Evolutionary conservation across 306 rosid species (phyloP).

Genomic region (Vicia villosa): DNA sequence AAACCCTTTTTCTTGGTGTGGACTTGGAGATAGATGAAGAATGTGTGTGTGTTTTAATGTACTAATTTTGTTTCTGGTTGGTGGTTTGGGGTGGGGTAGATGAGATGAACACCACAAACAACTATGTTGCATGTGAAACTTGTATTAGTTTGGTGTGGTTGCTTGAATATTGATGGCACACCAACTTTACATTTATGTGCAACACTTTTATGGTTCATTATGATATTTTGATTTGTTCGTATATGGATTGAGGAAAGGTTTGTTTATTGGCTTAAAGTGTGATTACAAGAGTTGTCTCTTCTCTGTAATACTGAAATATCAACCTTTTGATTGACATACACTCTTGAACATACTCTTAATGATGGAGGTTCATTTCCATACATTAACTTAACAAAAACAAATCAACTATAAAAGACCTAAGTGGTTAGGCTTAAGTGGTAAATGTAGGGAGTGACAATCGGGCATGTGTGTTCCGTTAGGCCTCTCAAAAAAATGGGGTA

Average conservation of each 20-base stretch:
- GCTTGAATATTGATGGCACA: constrained; percentile 36
- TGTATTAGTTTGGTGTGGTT: constrained; percentile 33
- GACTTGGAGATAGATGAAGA: neutral
- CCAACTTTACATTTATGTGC: constrained; percentile 38
- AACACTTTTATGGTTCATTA: constrained; percentile 12
- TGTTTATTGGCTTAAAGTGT: neutral
- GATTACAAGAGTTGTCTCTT: neutral
- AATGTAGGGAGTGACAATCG: too few species aligned
- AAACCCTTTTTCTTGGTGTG: neutral
- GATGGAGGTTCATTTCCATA: neutral
- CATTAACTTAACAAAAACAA: neutral
- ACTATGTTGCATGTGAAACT: constrained; percentile 32
- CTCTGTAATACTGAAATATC: neutral
- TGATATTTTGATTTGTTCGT: constrained; percentile 12
- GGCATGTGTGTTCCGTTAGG: too few species aligned
- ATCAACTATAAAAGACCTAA: neutral
- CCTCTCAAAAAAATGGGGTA: too few species aligned
- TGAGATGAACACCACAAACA: constrained; percentile 15
- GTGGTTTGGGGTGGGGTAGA: constrained; percentile 32
- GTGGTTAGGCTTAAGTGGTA: too few species aligned
- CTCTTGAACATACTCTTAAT: constrained; percentile 9
- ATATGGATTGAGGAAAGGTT: constrained; percentile 13
- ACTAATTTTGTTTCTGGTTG: constrained; percentile 10
- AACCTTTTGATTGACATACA: neutral
- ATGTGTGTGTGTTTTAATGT: neutral